phyloP scores from a whole-genome alignment of 345 rosid species.

The Angophora floribunda region DNA sequence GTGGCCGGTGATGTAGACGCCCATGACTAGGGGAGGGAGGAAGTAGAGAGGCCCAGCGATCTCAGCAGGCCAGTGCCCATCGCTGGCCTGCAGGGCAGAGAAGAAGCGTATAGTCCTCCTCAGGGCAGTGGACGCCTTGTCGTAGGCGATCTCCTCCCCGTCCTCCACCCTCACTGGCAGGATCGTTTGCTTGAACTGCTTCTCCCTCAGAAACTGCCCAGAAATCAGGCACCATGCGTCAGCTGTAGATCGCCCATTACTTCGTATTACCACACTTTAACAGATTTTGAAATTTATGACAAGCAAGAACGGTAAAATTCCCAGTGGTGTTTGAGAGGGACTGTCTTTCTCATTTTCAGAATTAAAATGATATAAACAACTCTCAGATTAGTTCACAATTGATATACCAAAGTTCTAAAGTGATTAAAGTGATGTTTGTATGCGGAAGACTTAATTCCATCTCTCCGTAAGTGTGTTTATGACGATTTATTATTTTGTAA shows the following conservation, averaged over 20 bases:
- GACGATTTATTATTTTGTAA: neutral
- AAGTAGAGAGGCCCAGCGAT: slow-evolving; percentile 19
- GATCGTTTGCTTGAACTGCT: slow-evolving; percentile 12
- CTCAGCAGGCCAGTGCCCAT: slow-evolving; percentile 32
- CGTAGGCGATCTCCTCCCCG: slow-evolving; percentile 11
- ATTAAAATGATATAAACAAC: neutral
- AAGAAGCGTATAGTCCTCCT: slow-evolving; percentile 16
- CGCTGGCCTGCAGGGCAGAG: slow-evolving; percentile 21
- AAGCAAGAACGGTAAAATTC: neutral
- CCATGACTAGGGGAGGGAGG: slow-evolving; percentile 18
- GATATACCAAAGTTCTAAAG: neutral
- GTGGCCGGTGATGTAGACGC: slow-evolving; percentile 25
- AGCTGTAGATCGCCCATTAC: neutral
- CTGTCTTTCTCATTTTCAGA: neutral
- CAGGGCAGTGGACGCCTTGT: slow-evolving; percentile 5
- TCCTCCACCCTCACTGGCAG: slow-evolving; percentile 10
- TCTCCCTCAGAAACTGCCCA: slow-evolving; percentile 13
- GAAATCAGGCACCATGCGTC: neutral
- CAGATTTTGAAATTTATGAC: neutral
- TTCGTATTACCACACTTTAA: neutral
- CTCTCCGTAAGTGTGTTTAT: neutral
- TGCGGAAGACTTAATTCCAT: neutral
- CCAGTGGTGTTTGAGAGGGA: neutral
- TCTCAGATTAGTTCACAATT: neutral
- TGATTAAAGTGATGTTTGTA: neutral